Conservation (phyloP, 2,329 filamentous ascomycete genomes). For the Pezicula rhizophila region DNA sequence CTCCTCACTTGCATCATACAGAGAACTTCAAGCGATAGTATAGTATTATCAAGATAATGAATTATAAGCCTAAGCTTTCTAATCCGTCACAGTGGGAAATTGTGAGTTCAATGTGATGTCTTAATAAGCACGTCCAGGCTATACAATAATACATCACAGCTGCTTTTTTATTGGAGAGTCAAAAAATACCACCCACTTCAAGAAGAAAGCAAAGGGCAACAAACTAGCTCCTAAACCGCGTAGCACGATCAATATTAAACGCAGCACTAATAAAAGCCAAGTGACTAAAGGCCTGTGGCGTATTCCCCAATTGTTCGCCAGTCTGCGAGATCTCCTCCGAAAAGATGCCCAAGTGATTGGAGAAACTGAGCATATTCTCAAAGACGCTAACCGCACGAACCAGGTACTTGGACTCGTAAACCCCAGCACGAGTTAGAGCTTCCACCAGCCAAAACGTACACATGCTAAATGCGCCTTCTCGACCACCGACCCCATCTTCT, state of each 20-base stretch:
- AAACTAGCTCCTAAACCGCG: slow-evolving; percentile 3
- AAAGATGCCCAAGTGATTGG: slow-evolving; percentile 73
- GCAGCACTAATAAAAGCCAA: slow-evolving; percentile 70
- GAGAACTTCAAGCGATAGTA: too few species aligned
- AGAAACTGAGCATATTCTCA: slow-evolving; percentile 71
- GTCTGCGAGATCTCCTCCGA: slow-evolving; percentile 71
- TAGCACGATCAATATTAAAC: slow-evolving; percentile 63
- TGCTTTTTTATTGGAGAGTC: too few species aligned
- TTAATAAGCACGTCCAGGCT: too few species aligned
- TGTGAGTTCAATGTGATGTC: too few species aligned
- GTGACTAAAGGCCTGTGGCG: slow-evolving; percentile 74
- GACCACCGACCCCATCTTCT: slow-evolving; percentile 67
- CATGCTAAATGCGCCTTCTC: slow-evolving; percentile 74
- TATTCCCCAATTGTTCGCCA: slow-evolving; percentile 75
- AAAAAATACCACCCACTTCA: too few species aligned
- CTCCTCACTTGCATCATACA: too few species aligned
- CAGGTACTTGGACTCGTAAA: slow-evolving; percentile 60
- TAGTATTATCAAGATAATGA: too few species aligned
- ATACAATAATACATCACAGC: too few species aligned
- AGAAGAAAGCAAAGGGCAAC: too few species aligned
- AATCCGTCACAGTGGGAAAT: too few species aligned
- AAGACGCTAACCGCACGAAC: slow-evolving; percentile 61
- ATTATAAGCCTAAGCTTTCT: too few species aligned
- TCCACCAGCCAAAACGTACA: slow-evolving; percentile 81
- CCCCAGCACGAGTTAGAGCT: slow-evolving; percentile 62